These are phyloP conservation scores for Neofusicoccum ribis DNA, from an alignment of 2,329 filamentous ascomycete species.

Conservation along the genomic window DNA sequence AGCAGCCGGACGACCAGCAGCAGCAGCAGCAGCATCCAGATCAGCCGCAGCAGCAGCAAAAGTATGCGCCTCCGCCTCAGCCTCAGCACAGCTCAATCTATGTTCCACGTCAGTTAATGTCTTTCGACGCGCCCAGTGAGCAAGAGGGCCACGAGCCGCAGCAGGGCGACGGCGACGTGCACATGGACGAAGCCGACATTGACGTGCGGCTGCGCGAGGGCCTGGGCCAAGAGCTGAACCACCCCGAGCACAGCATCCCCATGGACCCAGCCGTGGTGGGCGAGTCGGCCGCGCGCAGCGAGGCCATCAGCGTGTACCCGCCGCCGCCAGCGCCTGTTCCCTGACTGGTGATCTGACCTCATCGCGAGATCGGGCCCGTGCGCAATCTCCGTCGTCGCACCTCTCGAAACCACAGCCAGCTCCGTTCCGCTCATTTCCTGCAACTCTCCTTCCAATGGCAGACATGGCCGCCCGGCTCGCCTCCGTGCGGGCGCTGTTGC, in stretches of 20 bases:
- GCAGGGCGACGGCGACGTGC: not conserved
- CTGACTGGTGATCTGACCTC: constrained; percentile 16
- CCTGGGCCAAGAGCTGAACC: constrained; percentile 6
- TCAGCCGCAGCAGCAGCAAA: constrained; percentile 2
- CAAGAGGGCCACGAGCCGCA: constrained; percentile 8
- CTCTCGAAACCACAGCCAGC: not conserved
- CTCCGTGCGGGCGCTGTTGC: constrained; percentile 28
- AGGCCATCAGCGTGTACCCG: constrained; percentile 14
- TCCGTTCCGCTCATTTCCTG: not conserved
- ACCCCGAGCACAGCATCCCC: constrained; percentile 10
- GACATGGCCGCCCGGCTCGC: constrained; percentile 34
- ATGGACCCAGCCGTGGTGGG: constrained; percentile 7
- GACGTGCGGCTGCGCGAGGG: not conserved
- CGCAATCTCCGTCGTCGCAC: constrained; percentile 13
- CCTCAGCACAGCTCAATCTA: constrained; percentile 16
- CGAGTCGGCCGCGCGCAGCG: constrained; percentile 8
- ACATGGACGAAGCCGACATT: not conserved
- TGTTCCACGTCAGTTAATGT: constrained; percentile 13
- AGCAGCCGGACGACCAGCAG: not conserved
- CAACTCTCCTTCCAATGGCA: constrained; percentile 20
- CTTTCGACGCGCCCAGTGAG: constrained; percentile 11
- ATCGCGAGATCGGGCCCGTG: constrained; percentile 13
- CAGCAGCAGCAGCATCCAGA: not conserved
- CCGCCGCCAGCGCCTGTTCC: constrained; percentile 17
- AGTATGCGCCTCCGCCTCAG: constrained; percentile 14